phyloP scores from a whole-genome alignment of 768 basidiomycete genomes.

The Lentinula edodes region DNA sequence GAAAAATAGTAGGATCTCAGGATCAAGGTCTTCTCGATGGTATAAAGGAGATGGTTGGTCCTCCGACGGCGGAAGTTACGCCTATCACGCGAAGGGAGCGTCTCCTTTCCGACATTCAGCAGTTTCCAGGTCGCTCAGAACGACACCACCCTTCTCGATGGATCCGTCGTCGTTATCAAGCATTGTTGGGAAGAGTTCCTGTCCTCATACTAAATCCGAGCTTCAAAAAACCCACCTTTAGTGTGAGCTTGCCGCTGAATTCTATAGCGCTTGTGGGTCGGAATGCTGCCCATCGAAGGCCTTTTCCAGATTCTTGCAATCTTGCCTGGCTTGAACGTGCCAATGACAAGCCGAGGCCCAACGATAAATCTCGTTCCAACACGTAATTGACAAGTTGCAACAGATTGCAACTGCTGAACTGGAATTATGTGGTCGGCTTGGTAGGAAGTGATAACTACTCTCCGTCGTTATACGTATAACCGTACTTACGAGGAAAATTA shows the following conservation, averaged over 20 bases:
- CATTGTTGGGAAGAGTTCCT: slow-evolving; percentile 57
- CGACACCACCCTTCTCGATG: slow-evolving; percentile 30
- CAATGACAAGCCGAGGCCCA: not conserved
- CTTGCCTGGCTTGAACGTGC: slow-evolving; percentile 29
- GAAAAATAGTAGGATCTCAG: slow-evolving; percentile 37
- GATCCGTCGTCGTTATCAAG: slow-evolving; percentile 51
- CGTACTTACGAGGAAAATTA: not conserved
- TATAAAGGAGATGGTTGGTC: slow-evolving; percentile 38
- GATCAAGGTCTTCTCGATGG: slow-evolving; percentile 37
- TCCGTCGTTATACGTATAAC: too few species aligned
- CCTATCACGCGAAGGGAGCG: slow-evolving; percentile 31
- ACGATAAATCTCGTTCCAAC: too few species aligned
- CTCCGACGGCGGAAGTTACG: slow-evolving; percentile 14
- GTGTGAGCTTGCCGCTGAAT: slow-evolving; percentile 25
- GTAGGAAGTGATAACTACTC: not conserved
- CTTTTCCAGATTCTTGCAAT: slow-evolving; percentile 23
- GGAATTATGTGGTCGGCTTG: too few species aligned
- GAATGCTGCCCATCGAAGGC: slow-evolving; percentile 13
- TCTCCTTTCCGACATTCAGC: not conserved
- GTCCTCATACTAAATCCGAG: slow-evolving; percentile 34
- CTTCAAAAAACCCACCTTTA: slow-evolving; percentile 10
- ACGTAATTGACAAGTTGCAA: too few species aligned
- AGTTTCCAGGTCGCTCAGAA: not conserved
- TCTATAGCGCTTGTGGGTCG: slow-evolving; percentile 8
- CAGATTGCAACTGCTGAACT: too few species aligned